These are phyloP conservation scores for Metschnikowia drakensbergensis DNA, from an alignment of 805 yeast species.

Conservation along the genomic window DNA sequence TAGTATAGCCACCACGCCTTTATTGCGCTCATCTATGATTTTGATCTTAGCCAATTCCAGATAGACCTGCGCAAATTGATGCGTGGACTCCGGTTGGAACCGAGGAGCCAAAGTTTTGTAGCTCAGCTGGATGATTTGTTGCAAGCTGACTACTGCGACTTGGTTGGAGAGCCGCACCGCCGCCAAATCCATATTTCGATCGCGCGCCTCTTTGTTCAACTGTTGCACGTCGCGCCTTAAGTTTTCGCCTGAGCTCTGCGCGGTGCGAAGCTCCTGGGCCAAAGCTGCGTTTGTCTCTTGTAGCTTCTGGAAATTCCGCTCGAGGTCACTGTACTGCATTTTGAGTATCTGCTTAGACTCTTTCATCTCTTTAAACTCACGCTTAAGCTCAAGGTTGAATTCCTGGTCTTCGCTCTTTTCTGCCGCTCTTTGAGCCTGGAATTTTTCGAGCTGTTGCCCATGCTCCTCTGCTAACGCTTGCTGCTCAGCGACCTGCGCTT, in stretches of 20 bases:
- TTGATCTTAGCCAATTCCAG: slow-evolving; percentile 6
- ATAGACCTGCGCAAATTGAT: slow-evolving; percentile 10
- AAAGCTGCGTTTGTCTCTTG: neutral
- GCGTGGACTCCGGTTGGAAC: slow-evolving; percentile 13
- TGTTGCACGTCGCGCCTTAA: neutral
- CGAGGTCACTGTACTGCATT: neutral
- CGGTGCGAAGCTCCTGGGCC: neutral
- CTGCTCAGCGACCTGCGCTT: neutral
- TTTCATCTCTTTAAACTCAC: slow-evolving; percentile 2
- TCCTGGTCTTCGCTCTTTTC: slow-evolving; percentile 1
- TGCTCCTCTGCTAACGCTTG: neutral
- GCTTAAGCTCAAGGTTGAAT: slow-evolving; percentile 2
- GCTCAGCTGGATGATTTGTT: slow-evolving; percentile 9
- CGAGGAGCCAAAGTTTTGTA: slow-evolving; percentile 12
- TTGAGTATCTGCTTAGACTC: neutral
- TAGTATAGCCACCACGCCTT: slow-evolving; percentile 5
- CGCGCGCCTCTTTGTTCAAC: neutral
- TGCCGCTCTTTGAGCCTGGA: neutral
- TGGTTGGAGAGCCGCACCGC: slow-evolving; percentile 10
- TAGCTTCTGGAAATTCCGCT: neutral
- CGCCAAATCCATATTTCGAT: slow-evolving; percentile 1
- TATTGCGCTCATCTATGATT: slow-evolving; percentile 3
- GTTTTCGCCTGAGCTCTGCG: neutral
- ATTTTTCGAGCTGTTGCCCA: neutral
- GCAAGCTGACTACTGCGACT: slow-evolving; percentile 8